A percentile compares a stretch with the other conserved stretches of the same genome.
These are phyloP conservation scores for Cyberlindnera euphorbiiphila DNA, from an alignment of 805 yeast species.

Conservation along the genomic window DNA sequence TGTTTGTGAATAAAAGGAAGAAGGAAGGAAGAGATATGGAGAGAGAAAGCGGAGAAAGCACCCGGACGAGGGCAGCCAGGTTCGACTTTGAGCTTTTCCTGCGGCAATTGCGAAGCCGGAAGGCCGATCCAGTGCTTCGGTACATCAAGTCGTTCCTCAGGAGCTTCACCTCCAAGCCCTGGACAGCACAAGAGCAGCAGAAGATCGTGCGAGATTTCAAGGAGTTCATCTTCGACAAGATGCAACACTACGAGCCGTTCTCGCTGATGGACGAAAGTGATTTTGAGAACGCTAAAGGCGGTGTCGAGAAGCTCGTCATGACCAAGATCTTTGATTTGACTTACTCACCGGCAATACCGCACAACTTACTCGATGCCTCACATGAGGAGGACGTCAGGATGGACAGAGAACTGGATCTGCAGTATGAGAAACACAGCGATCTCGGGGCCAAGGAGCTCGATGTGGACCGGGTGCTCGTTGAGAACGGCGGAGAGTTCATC, in stretches of 20 bases:
- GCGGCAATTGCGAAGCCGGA: slow-evolving; percentile 60
- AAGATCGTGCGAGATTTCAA: slow-evolving; percentile 78
- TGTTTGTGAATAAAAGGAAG: too few relatives aligned
- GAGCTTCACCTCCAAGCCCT: slow-evolving; percentile 58
- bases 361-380: slow-evolving; percentile 41
- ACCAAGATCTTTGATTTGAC: slow-evolving; percentile 74
- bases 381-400: slow-evolving; percentile 60
- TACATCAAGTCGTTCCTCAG: slow-evolving; percentile 80
- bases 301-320: slow-evolving; percentile 90
- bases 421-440: slow-evolving; percentile 65
- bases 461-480: slow-evolving; percentile 49
- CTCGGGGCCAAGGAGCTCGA: slow-evolving; percentile 66
- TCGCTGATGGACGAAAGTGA: slow-evolving; percentile 54
- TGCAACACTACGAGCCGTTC: slow-evolving; percentile 68
- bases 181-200: slow-evolving; percentile 75
- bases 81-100: slow-evolving; percentile 87
- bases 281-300: slow-evolving; percentile 76
- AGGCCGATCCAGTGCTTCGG: slow-evolving; percentile 85
- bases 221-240: slow-evolving; percentile 60
- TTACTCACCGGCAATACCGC: slow-evolving; percentile 71
- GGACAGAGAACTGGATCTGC: slow-evolving; percentile 50
- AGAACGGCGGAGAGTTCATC: slow-evolving; percentile 50
- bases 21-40: slow-evolving; percentile 7
- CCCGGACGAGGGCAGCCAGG: slow-evolving; percentile 18
- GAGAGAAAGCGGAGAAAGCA: slow-evolving; percentile 12